Percentiles rank a stretch among this genome's conserved stretches.
These are phyloP conservation scores for Microdochium trichocladiopsis DNA, from an alignment of 2,329 filamentous ascomycete genomes.

Conservation along the genomic window DNA sequence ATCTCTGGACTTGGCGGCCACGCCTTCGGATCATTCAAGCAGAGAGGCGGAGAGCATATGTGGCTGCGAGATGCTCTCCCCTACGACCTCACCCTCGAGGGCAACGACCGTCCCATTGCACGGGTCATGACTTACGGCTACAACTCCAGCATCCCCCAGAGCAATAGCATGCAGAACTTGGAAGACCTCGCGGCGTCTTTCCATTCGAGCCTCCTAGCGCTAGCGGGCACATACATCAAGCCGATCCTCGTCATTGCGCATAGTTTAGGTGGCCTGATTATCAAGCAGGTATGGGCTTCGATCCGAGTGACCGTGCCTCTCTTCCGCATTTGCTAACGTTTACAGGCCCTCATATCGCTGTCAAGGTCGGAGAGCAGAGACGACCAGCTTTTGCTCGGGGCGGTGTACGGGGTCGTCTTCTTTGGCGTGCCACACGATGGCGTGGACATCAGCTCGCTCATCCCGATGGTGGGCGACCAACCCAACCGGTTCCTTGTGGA, in stretches of 20 bases:
- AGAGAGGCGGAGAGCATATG: neutral
- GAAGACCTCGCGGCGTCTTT: too few relatives aligned
- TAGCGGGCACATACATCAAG: neutral
- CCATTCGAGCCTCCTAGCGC: neutral
- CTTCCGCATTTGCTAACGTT: neutral
- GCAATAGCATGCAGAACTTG: neutral
- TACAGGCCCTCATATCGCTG: constrained; percentile 2
- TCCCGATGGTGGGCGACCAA: constrained; percentile 8
- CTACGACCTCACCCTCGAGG: constrained; percentile 3
- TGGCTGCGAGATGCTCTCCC: constrained; percentile 2
- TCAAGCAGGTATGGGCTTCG: neutral
- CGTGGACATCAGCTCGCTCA: constrained; percentile 11
- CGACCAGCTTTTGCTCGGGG: constrained; percentile 2
- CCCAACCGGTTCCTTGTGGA: constrained; percentile 6
- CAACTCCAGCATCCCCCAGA: neutral
- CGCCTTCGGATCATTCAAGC: neutral
- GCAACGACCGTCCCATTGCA: neutral
- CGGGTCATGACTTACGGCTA: neutral
- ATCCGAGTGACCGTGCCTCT: neutral
- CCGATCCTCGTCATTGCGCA: neutral
- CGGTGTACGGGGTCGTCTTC: constrained; percentile 9
- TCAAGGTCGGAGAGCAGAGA: constrained; percentile 3
- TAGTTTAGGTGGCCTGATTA: neutral
- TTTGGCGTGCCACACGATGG: constrained; percentile 11
- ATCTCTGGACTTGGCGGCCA: neutral